These are phyloP conservation scores for Fusarium sp. DNA, from an alignment of 2,329 filamentous ascomycete genomes.

Conservation along the genomic window DNA sequence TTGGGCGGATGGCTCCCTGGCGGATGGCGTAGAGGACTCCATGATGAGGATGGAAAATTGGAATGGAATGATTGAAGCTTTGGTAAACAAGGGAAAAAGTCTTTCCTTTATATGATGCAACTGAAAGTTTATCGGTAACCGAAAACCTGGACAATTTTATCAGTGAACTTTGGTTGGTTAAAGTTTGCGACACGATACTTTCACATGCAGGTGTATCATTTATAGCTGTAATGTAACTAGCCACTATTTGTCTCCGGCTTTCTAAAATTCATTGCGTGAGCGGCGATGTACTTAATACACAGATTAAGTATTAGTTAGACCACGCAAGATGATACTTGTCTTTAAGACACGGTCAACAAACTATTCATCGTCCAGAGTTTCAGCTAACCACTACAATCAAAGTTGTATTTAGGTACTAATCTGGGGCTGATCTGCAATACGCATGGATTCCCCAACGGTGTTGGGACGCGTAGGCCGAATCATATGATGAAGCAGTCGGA, in stretches of 20 bases:
- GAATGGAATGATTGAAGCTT: too few species aligned
- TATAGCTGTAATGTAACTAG: background rate
- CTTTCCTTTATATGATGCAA: too few species aligned
- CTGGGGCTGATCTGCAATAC: too few species aligned
- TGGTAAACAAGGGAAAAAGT: accelerated
- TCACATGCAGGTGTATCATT: background rate
- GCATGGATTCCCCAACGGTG: background rate
- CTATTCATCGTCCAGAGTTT: background rate
- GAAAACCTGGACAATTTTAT: background rate
- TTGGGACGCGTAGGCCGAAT: background rate
- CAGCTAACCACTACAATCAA: background rate
- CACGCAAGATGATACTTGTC: background rate
- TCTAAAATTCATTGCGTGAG: too few species aligned
- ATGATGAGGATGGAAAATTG: background rate
- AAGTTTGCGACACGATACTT: background rate
- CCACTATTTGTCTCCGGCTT: too few species aligned
- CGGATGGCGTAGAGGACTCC: background rate
- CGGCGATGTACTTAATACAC: too few species aligned
- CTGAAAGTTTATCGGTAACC: background rate
- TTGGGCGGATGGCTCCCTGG: too few species aligned
- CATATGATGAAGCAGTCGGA: background rate
- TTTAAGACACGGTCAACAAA: too few species aligned
- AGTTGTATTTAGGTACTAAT: background rate
- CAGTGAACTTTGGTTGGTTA: background rate
- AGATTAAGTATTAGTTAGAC: background rate